Evolutionary conservation across 2,329 filamentous ascomycete genomes (phyloP).

Genomic region (Saccharata proteae): DNA sequence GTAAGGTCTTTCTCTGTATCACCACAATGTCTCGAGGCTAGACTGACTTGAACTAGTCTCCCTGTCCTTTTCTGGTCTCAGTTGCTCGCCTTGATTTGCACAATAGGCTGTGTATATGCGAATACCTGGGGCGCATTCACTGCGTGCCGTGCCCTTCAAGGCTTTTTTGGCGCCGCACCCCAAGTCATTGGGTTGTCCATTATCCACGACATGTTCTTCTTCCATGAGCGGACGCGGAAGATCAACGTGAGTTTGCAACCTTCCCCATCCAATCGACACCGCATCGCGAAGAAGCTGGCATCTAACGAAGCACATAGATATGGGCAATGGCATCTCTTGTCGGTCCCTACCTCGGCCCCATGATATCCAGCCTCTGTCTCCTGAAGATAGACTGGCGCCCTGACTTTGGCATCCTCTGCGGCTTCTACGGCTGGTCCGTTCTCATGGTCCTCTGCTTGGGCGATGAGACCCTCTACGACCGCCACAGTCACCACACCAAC

Average conservation of each 20-base stretch:
- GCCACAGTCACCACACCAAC: slow-evolving; percentile 9
- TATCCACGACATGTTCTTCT: slow-evolving; percentile 27
- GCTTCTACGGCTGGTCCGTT: slow-evolving; percentile 24
- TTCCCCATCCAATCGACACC: slow-evolving; percentile 15
- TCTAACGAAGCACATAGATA: slow-evolving; percentile 5
- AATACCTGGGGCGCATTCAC: slow-evolving; percentile 14
- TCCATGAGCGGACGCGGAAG: slow-evolving; percentile 24
- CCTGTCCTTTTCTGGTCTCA: slow-evolving; percentile 20
- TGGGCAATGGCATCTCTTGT: slow-evolving; percentile 11
- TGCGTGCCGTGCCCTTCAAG: slow-evolving; percentile 16
- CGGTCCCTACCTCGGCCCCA: slow-evolving; percentile 21
- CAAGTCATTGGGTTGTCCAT: slow-evolving; percentile 18
- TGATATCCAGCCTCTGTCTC: slow-evolving; percentile 11
- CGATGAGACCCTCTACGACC: slow-evolving; percentile 25
- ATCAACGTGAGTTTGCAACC: slow-evolving; percentile 21
- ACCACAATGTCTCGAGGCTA: background rate
- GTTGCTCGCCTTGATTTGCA: slow-evolving; percentile 12
- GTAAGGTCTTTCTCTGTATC: slow-evolving; percentile 14
- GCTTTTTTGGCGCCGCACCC: slow-evolving; percentile 16
- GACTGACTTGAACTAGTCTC: slow-evolving; percentile 8
- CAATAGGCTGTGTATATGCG: slow-evolving; percentile 13
- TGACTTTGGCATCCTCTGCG: slow-evolving; percentile 17
- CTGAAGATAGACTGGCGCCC: slow-evolving; percentile 8
- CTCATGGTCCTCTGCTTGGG: slow-evolving; percentile 17
- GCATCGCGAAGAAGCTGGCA: too few relatives aligned